phyloP scores from a whole-genome alignment of 208 protist species.

The Crithidia mellificae region DNA sequence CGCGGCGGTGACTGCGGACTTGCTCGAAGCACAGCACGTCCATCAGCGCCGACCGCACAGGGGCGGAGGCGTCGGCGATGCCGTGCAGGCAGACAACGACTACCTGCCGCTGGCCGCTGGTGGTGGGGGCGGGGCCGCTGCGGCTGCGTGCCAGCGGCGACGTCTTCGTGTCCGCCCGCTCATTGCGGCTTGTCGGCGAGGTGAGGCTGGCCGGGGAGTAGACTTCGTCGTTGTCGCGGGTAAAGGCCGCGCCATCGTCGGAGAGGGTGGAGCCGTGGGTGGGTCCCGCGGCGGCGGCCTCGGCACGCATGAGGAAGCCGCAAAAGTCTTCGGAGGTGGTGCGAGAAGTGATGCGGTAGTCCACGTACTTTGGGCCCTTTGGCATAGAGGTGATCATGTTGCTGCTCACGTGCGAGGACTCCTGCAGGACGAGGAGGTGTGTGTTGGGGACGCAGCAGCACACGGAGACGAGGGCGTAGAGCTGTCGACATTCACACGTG shows the following conservation, averaged over 20 bases:
- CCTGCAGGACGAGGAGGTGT: conserved; percentile 82
- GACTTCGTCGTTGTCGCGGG: conserved; percentile 11
- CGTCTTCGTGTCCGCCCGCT: background rate
- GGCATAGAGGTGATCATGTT: conserved; percentile 80
- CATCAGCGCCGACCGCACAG: conserved; percentile 68
- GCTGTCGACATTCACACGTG: conserved; percentile 80
- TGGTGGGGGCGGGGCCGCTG: background rate
- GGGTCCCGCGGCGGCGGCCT: conserved; percentile 33
- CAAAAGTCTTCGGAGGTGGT: conserved; percentile 65
- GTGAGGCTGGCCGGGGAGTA: conserved; percentile 3
- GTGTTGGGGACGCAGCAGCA: conserved; percentile 82
- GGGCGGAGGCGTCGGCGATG: conserved; percentile 51
- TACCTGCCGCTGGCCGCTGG: conserved; percentile 34
- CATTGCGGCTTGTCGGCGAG: background rate
- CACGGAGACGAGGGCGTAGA: conserved; percentile 82
- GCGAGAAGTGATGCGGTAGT: conserved; percentile 65
- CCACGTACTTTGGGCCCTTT: conserved; percentile 78
- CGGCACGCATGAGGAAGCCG: conserved; percentile 66
- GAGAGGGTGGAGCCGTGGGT: background rate
- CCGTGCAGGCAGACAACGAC: conserved; percentile 82
- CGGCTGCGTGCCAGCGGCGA: conserved; percentile 14
- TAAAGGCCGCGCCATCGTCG: conserved; percentile 23
- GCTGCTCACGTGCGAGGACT: conserved; percentile 40
- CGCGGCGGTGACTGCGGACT: conserved; percentile 28
- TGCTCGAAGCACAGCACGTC: conserved; percentile 74